Base-by-base conservation (phyloP, 2,329 filamentous ascomycete species). In the Venturia aucupariae region DNA sequence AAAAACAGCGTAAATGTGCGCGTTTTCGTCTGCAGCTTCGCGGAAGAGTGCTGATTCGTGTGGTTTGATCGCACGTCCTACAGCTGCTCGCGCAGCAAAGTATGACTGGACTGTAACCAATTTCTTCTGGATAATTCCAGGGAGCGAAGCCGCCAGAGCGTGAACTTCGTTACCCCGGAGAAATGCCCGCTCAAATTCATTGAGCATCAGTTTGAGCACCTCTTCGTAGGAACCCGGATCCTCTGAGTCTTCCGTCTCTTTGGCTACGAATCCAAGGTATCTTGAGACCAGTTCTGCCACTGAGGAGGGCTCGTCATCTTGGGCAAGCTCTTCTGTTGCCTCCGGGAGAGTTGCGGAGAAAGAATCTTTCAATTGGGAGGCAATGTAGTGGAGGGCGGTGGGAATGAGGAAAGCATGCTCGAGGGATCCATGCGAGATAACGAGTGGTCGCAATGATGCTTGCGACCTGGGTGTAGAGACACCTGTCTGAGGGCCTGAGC, bases 241-340 rank as follows among this genome's bases (percentile, higher is more conserved):
- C 73, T 97, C 94, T 65, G 91, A 92, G 71, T 95, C 90, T 64
- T 96, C 91, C 46, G 97, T 89, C 79, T 97, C 90, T 68, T 85
- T 81, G 68, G 93, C 92, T 67, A 97, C 84, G 75, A 91, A 95
- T 70, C 91, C 92, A 74, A 99, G 86, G 78, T 96, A 99, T 75
- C 93, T 86, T 67, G 91, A 92, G 39, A 99, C 91, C 66, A 99
- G 83, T 80, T 99, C 94, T 55, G 90, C 81, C 59, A 92, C 86
- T 30, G 95, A 99, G 44, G 94, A 97, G n/a, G 94, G 94, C 81
- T 99, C 95, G 71, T 99, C 94, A 81, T 99, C 95, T 75, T 93
- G 92, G 67, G 94, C 95, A 68, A 97, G 86, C 81, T 99, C 94
- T 75, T 99, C 94, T 75, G 95, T 99, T 65, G 94, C 90, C 72